Conservation (phyloP, 2,329 filamentous ascomycete species). For the Metarhizium guizhouense region DNA sequence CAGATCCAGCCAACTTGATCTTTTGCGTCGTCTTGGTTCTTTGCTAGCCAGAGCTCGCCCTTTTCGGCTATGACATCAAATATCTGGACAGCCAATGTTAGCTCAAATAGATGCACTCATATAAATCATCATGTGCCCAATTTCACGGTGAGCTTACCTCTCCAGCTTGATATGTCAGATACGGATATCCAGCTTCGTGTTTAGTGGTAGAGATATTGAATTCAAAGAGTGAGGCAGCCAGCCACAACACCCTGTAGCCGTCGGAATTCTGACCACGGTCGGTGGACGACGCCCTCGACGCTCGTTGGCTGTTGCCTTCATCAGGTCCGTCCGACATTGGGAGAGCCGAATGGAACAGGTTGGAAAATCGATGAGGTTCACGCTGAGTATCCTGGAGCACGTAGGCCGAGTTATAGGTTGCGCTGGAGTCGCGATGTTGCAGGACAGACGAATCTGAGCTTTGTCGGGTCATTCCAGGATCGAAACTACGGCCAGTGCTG, state of each 20-base stretch:
- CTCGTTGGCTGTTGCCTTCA: constrained; percentile 36
- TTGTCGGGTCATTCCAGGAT: constrained; percentile 42
- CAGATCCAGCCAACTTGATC: constrained; percentile 92
- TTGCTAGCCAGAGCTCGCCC: constrained; percentile 93
- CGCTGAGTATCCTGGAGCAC: constrained; percentile 40
- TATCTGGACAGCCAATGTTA: constrained; percentile 40
- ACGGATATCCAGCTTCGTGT: constrained; percentile 89
- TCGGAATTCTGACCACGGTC: constrained; percentile 44
- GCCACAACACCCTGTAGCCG: constrained; percentile 70
- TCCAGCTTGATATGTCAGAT: constrained; percentile 88
- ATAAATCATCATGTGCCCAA: too few relatives aligned
- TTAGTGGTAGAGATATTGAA: constrained; percentile 94
- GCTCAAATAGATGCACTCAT: not conserved
- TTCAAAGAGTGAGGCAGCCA: constrained; percentile 89
- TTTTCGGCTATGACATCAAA: constrained; percentile 94
- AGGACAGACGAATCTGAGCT: constrained; percentile 42
- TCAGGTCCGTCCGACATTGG: constrained; percentile 63
- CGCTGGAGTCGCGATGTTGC: constrained; percentile 44
- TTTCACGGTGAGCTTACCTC: constrained; percentile 50
- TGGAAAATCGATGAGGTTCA: constrained; percentile 54
- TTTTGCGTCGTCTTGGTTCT: constrained; percentile 84
- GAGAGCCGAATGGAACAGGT: constrained; percentile 79
- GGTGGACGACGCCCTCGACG: constrained; percentile 51
- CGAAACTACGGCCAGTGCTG: constrained; percentile 51
- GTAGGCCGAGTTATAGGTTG: constrained; percentile 42